Evolutionary conservation across 768 basidiomycete species (phyloP).

Genomic region (Lyophyllum semitale): DNA sequence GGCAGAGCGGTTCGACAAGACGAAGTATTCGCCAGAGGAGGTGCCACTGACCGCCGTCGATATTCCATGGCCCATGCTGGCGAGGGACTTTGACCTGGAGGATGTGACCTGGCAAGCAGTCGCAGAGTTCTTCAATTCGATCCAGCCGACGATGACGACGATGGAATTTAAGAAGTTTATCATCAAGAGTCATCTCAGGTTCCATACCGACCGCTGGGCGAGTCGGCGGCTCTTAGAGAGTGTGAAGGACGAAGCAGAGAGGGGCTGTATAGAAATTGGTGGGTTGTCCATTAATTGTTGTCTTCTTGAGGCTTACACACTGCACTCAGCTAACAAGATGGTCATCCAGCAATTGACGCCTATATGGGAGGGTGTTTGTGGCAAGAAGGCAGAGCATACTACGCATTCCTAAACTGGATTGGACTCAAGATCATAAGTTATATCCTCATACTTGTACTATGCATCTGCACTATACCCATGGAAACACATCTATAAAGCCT

Average conservation of each 20-base stretch:
- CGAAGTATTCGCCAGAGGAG: conserved; percentile 53
- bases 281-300: conserved; percentile 18
- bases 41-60: conserved; percentile 58
- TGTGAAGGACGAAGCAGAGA: conserved; percentile 57
- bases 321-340: conserved; percentile 39
- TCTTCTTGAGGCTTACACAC: neutral
- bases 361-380: conserved; percentile 51
- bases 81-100: conserved; percentile 53
- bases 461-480: neutral
- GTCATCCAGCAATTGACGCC: conserved; percentile 77
- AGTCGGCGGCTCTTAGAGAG: conserved; percentile 62
- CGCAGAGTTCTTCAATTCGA: conserved; percentile 65
- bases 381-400: neutral
- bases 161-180: conserved; percentile 69
- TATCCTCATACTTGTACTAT: neutral
- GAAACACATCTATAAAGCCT: neutral
- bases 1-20: conserved; percentile 60
- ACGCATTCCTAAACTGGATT: neutral
- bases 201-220: conserved; percentile 83
- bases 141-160: conserved; percentile 50
- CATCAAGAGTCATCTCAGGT: conserved; percentile 70
- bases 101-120: conserved; percentile 75
- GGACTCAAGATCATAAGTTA: no score
- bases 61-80: conserved; percentile 80
- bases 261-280: conserved; percentile 68